Evolutionary conservation across 768 basidiomycete species (phyloP).

Genomic region (Cyathus striatus): DNA sequence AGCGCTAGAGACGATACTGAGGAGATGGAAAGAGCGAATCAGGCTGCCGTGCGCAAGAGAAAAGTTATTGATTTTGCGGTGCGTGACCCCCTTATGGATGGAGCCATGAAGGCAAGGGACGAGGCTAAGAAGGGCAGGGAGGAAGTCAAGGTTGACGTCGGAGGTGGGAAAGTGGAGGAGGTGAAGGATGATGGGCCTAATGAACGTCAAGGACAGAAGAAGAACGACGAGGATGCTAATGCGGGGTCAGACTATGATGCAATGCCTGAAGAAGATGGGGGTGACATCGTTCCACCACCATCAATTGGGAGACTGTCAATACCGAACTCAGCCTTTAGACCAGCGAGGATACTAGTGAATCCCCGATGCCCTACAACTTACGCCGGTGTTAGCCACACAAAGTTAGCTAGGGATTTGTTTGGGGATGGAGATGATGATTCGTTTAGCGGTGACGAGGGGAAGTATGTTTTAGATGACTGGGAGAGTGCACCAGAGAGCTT

Average conservation of each 20-base stretch:
- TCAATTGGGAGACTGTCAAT: constrained; percentile 47
- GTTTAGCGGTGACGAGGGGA: constrained; percentile 41
- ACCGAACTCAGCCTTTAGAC: constrained; percentile 83
- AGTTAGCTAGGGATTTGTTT: constrained; percentile 92
- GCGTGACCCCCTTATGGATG: constrained; percentile 24
- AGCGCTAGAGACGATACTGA: constrained; percentile 75
- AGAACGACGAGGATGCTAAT: constrained; percentile 67
- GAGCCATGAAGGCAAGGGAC: too few relatives aligned
- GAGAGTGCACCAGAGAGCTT: constrained; percentile 95
- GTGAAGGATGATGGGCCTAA: constrained; percentile 25
- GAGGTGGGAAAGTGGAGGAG: constrained; percentile 22
- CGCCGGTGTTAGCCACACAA: constrained; percentile 94
- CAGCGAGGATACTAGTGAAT: constrained; percentile 91
- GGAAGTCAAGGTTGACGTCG: constrained; percentile 26
- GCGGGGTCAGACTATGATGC: constrained; percentile 87
- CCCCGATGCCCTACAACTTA: constrained; percentile 97
- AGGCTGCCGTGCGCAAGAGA: constrained; percentile 19
- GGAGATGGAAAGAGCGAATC: constrained; percentile 41
- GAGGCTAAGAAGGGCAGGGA: constrained; percentile 25
- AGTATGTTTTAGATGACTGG: constrained; percentile 92
- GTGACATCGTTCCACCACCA: constrained; percentile 33
- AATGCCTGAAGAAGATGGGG: constrained; percentile 63
- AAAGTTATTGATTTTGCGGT: constrained; percentile 30
- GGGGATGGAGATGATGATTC: constrained; percentile 74
- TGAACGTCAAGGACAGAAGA: constrained; percentile 21